phyloP scores from a whole-genome alignment of 2,329 filamentous ascomycete genomes.

The Ascochyta pisi region DNA sequence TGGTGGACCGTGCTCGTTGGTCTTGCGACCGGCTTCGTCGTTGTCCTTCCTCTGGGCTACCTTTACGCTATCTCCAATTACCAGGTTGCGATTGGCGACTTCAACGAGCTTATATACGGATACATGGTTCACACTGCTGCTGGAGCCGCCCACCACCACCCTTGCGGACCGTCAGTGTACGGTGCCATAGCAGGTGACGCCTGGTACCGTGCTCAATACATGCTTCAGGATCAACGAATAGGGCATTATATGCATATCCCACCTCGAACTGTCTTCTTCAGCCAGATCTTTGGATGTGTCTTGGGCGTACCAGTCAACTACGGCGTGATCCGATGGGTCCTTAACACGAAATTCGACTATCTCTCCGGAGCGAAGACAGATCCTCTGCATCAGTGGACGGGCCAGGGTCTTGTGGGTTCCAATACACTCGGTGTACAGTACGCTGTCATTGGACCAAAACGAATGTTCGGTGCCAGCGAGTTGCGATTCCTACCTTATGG shows the following conservation, averaged over 20 bases:
- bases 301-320: constrained; percentile 69
- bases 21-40: constrained; percentile 60
- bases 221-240: constrained; percentile 70
- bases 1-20: constrained; percentile 67
- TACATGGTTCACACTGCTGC: constrained; percentile 63
- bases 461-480: constrained; percentile 58
- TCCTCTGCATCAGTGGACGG: constrained; percentile 68
- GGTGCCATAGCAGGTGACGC: constrained; percentile 67
- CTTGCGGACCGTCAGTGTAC: constrained; percentile 64
- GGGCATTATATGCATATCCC: constrained; percentile 70
- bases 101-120: constrained; percentile 67
- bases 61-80: constrained; percentile 67
- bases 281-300: constrained; percentile 65
- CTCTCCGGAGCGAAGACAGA: constrained; percentile 60
- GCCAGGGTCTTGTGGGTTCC: constrained; percentile 59
- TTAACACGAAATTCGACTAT: constrained; percentile 64
- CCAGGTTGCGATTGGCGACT: constrained; percentile 61
- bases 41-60: constrained; percentile 65
- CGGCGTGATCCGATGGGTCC: constrained; percentile 65
- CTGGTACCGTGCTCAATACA: constrained; percentile 56
- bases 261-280: constrained; percentile 66
- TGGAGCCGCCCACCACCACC: constrained; percentile 58
- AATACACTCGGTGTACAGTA: constrained; percentile 67
- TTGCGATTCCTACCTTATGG: constrained; percentile 61
- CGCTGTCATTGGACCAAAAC: constrained; percentile 62